Evolutionary conservation across 345 rosid genomes (phyloP), one percentile per base, ranked within the genome.

Genomic region (Linum usitatissimum): DNA sequence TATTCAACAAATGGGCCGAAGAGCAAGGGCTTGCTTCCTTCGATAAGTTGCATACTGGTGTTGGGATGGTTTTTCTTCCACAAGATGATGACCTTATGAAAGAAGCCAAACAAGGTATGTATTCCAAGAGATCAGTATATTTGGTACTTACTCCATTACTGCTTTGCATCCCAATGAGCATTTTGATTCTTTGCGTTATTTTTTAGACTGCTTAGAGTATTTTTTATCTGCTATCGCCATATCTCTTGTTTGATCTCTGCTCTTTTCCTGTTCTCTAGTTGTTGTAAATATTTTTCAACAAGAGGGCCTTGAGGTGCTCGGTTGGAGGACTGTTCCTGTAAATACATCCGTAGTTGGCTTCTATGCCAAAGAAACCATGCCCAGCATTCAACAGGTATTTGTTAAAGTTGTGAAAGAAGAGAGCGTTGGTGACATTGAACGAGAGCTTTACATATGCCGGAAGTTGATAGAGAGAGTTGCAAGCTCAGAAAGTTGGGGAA

Each of bases 261-360:
- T 70, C 58, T 34, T 64, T 55, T 9, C 42, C 71, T 74, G 55
- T 21, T 66, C 55, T 78, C 80, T 71, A 93, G 99, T 79, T 76
- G 70, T 90, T 77, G 79, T 76, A 76, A 84, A 74, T 73, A 83
- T 71, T 71, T 93, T 93, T 72, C 78, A 75, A 72, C 91, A 93
- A 82, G 99, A 93, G 78, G 99, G 97, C 55, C 83, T 93, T 60
- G 90, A 90, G 74, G 82, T 93, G 65, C 94, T 93, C 71, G 97
- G 97, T 60, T 93, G 99, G 99, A 83, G 99, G 71, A 64, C 90
- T 70, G 99, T 93, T 69, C 99, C 99, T 76, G 84, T 87, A 49
- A 77, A 93, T 81, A 65, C 57, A 38, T 86, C 97, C 14, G 75
- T 93, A 51, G 99, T 93, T 76, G 99, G 99, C 72, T 84, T 71